Evolutionary conservation across 345 rosid genomes (phyloP), one percentile per base, ranked within the genome.

Genomic region (Dovyalis caffra): DNA sequence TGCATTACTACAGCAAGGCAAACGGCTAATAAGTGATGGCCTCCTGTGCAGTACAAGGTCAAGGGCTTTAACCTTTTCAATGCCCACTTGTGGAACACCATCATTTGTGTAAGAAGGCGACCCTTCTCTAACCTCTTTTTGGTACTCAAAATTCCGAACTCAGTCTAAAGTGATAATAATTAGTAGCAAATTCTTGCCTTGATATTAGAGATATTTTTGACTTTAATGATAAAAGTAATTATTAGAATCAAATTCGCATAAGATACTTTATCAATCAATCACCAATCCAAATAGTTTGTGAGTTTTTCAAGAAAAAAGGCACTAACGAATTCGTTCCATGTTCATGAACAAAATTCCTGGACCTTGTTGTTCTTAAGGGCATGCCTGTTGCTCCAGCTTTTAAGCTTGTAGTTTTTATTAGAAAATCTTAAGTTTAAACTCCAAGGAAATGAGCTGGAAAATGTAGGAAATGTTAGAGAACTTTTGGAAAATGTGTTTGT

Each of bases 1-100:
- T 38, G 57, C 72, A 74, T 72, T 64, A 8, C 25, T 11, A 12
- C 23, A 2, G 32, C 4, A 28, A 16, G 53, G 23, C 11, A 5
- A 63, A 18, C 23, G 14, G 18, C 21, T 9, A n/a, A 16, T 0
- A 34, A 21, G 15, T 9, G 37, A 6, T 20, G 35, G 43, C 25
- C 11, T 9, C 1, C 6, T 18, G 35, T 6, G 65, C n/a, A n/a
- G n/a, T n/a, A n/a, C n/a, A n/a, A 37, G 64, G 71, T 1, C 73
- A 79, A 73, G 83, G 86, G 29, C 43, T 56, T 77, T 75, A 71
- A 70, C 32, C 84, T 75, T 88, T 81, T 70, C 78, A 76, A 71
- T 56, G 83, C 78, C 91, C 86, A 87, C 90, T 88, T 84, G 91
- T 64, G 85, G 87, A 49, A 85, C 90, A 85, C 74, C 91, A 93